A percentile compares a stretch with the other conserved stretches of the same genome.
Evolutionary conservation across 2,329 filamentous ascomycete species (phyloP).

Genomic region (Talaromyces piceae): DNA sequence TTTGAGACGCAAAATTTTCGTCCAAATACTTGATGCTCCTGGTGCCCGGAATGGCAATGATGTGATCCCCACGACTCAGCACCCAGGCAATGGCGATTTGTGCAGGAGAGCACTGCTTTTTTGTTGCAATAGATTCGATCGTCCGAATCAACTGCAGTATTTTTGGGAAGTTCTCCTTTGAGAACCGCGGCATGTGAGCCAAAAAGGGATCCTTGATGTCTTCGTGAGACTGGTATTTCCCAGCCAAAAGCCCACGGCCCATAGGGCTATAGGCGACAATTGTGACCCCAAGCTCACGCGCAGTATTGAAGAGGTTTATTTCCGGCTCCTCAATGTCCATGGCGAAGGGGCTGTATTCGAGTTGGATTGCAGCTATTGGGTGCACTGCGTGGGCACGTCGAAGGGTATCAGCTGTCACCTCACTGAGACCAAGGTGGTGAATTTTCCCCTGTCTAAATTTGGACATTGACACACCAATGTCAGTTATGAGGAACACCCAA

Average conservation of each 20-base stretch:
- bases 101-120: slow-evolving; percentile 36
- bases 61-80: slow-evolving; percentile 4
- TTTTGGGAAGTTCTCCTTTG: slow-evolving; percentile 43
- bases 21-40: slow-evolving; percentile 10
- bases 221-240: slow-evolving; percentile 35
- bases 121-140: slow-evolving; percentile 37
- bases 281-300: slow-evolving; percentile 51
- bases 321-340: slow-evolving; percentile 41
- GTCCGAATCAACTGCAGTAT: slow-evolving; percentile 44
- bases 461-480: not conserved
- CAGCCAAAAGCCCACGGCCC: slow-evolving; percentile 52
- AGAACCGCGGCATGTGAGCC: slow-evolving; percentile 40
- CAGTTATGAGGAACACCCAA: not conserved
- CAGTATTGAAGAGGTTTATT: slow-evolving; percentile 46
- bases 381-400: slow-evolving; percentile 43
- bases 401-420: slow-evolving; percentile 38
- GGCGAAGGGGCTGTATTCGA: slow-evolving; percentile 46
- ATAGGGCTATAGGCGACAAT: slow-evolving; percentile 54
- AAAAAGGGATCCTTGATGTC: slow-evolving; percentile 42
- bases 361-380: slow-evolving; percentile 43
- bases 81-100: slow-evolving; percentile 48
- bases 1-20: slow-evolving; percentile 3
- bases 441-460: slow-evolving; percentile 41
- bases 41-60: slow-evolving; percentile 8
- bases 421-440: slow-evolving; percentile 42